phyloP scores from a whole-genome alignment of 768 basidiomycete genomes.

The Leucocoprinus birnbaumii region DNA sequence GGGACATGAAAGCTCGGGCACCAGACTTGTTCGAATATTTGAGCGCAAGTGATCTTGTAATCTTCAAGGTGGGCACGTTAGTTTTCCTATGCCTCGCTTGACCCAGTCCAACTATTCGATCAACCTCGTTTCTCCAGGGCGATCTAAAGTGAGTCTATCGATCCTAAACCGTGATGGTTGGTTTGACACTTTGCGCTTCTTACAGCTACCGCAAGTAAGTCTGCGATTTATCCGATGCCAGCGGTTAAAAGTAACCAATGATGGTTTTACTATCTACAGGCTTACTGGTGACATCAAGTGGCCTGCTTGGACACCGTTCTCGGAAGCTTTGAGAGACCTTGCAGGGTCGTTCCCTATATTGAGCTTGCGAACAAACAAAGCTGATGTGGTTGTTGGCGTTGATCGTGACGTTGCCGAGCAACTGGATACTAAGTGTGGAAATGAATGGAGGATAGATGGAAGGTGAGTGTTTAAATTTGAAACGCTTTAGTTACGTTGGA shows the following conservation, averaged over 20 bases:
- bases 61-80: slow-evolving; percentile 67
- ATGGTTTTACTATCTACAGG: slow-evolving; percentile 36
- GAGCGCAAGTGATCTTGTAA: slow-evolving; percentile 59
- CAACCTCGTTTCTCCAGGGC: slow-evolving; percentile 43
- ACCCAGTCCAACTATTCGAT: no score
- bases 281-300: slow-evolving; percentile 87
- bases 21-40: slow-evolving; percentile 50
- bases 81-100: neutral
- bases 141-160: slow-evolving; percentile 78
- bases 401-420: slow-evolving; percentile 62
- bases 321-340: slow-evolving; percentile 56
- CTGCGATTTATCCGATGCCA: neutral
- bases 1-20: slow-evolving; percentile 61
- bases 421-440: slow-evolving; percentile 54
- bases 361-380: slow-evolving; percentile 91
- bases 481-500: neutral
- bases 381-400: slow-evolving; percentile 89
- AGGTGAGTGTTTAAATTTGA: slow-evolving; percentile 44
- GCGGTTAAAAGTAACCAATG: neutral
- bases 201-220: slow-evolving; percentile 80
- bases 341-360: slow-evolving; percentile 78
- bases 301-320: slow-evolving; percentile 38
- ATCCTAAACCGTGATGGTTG: neutral
- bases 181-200: slow-evolving; percentile 2
- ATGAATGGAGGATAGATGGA: slow-evolving; percentile 79